Conservation (phyloP, 2,329 filamentous ascomycete genomes). For the Catunica adiposa region DNA sequence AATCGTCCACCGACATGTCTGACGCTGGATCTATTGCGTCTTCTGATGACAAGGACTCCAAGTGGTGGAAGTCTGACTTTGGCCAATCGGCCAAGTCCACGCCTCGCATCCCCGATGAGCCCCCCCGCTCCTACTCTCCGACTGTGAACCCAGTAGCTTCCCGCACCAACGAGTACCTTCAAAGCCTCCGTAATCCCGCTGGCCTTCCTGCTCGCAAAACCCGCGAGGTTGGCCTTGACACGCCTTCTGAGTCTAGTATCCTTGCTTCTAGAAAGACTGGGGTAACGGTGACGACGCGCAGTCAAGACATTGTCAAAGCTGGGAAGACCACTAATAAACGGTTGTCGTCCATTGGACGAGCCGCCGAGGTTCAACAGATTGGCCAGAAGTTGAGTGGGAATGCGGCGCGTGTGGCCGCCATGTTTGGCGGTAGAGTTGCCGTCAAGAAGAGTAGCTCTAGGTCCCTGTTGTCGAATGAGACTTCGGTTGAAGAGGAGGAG, state of each 20-base stretch:
- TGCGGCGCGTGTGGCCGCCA: constrained; percentile 23
- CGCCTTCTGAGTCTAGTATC: background rate
- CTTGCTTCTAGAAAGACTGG: constrained; percentile 4
- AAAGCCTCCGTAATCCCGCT: constrained; percentile 7
- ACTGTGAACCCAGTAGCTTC: constrained; percentile 3
- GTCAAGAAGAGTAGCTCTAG: background rate
- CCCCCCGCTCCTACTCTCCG: constrained; percentile 2
- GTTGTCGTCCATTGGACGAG: constrained; percentile 7
- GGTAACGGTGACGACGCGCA: constrained; percentile 8
- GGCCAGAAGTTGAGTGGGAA: constrained; percentile 19
- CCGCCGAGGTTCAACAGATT: constrained; percentile 17
- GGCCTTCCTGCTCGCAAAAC: background rate
- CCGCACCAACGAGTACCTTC: constrained; percentile 6
- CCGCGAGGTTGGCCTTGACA: background rate
- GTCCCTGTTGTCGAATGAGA: constrained; percentile 5
- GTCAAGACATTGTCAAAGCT: constrained; percentile 10
- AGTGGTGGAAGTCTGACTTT: constrained; percentile 13
- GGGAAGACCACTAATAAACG: constrained; percentile 5
- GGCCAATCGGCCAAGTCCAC: background rate
- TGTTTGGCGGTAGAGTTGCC: constrained; percentile 18
- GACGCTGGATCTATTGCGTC: constrained; percentile 4
- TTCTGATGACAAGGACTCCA: background rate
- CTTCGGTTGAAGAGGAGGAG: background rate
- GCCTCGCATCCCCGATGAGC: background rate
- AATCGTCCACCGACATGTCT: constrained; percentile 11